Evolutionary conservation across 192 early-diverging fungal species (phyloP).

Genomic region (Coemansia sp.): DNA sequence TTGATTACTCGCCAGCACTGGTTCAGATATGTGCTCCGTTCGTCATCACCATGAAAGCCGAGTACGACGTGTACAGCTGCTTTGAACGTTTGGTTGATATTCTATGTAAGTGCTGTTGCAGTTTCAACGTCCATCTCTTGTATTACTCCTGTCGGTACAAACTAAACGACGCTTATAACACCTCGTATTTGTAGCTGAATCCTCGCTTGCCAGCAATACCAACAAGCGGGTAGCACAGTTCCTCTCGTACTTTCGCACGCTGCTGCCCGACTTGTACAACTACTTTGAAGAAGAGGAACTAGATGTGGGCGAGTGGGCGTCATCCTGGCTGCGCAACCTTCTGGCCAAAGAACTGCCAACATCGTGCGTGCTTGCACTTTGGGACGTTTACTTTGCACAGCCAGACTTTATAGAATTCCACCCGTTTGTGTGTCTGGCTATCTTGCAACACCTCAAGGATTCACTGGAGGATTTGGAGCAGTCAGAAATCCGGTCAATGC

Average conservation of each 20-base stretch:
- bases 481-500: conserved; percentile 82
- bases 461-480: conserved; percentile 87
- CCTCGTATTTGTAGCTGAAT: conserved; percentile 59
- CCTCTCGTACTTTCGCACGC: conserved; percentile 76
- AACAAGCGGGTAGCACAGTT: conserved; percentile 82
- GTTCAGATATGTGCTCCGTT: conserved; percentile 82
- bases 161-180: background rate
- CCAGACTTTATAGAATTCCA: conserved; percentile 76
- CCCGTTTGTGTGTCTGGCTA: conserved; percentile 84
- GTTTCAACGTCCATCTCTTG: background rate
- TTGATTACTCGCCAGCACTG: conserved; percentile 75
- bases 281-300: conserved; percentile 96
- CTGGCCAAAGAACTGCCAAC: conserved; percentile 82
- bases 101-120: conserved; percentile 54
- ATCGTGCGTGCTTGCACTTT: conserved; percentile 74
- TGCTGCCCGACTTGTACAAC: conserved; percentile 86
- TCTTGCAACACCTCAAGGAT: conserved; percentile 72
- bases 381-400: conserved; percentile 87
- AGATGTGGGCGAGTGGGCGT: conserved; percentile 81
- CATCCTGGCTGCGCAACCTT: conserved; percentile 80
- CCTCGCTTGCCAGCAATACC: conserved; percentile 61
- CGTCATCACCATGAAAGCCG: conserved; percentile 68
- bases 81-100: conserved; percentile 75
- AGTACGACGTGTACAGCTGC: conserved; percentile 79
- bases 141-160: background rate